Evolutionary conservation across 2,329 filamentous ascomycete genomes (phyloP).

Genomic region (Colletotrichum magnum): DNA sequence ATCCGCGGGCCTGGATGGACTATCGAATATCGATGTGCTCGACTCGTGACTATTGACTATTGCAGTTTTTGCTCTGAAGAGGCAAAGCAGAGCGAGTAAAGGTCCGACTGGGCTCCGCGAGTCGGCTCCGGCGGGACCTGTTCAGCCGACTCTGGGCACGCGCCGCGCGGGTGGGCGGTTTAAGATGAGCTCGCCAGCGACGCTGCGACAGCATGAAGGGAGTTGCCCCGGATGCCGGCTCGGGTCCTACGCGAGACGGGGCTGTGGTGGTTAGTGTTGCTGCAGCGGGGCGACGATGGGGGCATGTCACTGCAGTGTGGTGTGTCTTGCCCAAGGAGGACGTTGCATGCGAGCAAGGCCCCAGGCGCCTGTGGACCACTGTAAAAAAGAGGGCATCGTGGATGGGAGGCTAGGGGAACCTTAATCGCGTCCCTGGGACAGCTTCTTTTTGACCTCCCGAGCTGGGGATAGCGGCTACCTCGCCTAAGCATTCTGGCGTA

Average conservation of each 20-base stretch:
- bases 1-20: too few relatives aligned
- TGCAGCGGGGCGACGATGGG: not conserved
- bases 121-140: conserved; percentile 23
- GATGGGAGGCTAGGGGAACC: conserved; percentile 1
- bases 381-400: not conserved
- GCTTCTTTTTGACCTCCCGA: conserved; percentile 19
- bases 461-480: not conserved
- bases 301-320: too few relatives aligned
- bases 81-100: not conserved
- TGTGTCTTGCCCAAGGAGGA: too few relatives aligned
- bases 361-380: too few relatives aligned
- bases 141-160: conserved; percentile 7
- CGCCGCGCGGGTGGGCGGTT: too few relatives aligned
- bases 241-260: conserved; percentile 27
- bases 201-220: not conserved
- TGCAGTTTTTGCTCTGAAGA: too few relatives aligned
- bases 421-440: conserved; percentile 4
- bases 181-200: not conserved
- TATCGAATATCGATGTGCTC: too few relatives aligned
- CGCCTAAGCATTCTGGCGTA: too few relatives aligned
- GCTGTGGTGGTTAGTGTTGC: conserved; percentile 3
- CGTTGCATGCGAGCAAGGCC: too few relatives aligned
- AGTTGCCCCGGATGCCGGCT: conserved; percentile 33
- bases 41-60: too few relatives aligned
- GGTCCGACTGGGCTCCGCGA: not conserved